Percentiles rank a stretch among this genome's conserved stretches.
These are phyloP conservation scores for Colletotrichum limetticola DNA, from an alignment of 2,329 filamentous ascomycete species.

Conservation along the genomic window DNA sequence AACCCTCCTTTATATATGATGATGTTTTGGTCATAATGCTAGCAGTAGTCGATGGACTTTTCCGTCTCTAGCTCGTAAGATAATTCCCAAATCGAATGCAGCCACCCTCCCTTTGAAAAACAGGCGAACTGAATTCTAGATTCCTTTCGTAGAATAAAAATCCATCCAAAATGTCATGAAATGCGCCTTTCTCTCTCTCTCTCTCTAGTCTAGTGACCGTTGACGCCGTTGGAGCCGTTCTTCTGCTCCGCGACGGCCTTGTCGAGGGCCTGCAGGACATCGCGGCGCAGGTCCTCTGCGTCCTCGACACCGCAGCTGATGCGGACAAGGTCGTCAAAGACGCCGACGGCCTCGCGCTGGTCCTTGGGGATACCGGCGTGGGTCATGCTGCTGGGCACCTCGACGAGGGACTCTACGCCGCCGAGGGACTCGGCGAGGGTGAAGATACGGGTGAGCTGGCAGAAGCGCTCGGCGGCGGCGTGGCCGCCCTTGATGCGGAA, in stretches of 20 bases:
- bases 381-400: constrained; percentile 96
- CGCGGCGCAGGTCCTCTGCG: constrained; percentile 81
- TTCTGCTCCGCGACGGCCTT: constrained; percentile 65
- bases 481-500: constrained; percentile 93
- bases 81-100: neutral
- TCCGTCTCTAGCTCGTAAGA: neutral
- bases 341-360: constrained; percentile 90
- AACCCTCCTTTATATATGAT: neutral
- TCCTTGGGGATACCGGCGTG: constrained; percentile 94
- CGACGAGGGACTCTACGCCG: constrained; percentile 90
- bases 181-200: neutral
- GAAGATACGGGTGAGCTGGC: constrained; percentile 88
- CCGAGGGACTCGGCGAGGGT: constrained; percentile 93
- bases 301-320: constrained; percentile 97
- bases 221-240: constrained; percentile 44
- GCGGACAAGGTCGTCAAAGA: constrained; percentile 93
- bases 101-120: neutral
- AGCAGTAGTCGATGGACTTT: neutral
- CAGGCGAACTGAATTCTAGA: neutral
- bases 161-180: neutral
- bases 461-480: constrained; percentile 89
- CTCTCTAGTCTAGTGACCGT: constrained; percentile 38
- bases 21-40: neutral
- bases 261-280: constrained; percentile 86
- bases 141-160: neutral